Evolutionary conservation across 202 grass and related monocot genomes (phyloP), one percentile per base, ranked within the genome.

Genomic region (Carex arenaria): DNA sequence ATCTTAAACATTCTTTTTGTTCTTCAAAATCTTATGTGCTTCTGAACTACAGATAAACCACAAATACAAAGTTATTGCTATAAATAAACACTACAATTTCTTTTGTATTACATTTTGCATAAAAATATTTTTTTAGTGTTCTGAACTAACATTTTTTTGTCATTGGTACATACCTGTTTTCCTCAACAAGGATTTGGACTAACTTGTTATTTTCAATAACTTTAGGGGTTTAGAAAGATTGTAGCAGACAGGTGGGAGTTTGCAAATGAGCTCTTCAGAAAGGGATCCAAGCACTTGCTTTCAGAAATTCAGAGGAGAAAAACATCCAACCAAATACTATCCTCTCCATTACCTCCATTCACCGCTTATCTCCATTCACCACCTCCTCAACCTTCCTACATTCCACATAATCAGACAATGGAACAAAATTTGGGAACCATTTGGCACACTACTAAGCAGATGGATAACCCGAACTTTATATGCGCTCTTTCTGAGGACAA

Each of bases 201-300:
- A 17, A 60, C 1, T 38, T 3, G 31, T 60, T 17, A 36, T 60
- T 59, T 57, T 78, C 7, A n/a, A 77, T n/a, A 34, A 60, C 7
- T 81, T 28, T 87, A 98, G 95, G 95, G 95, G 18, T 98, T 98
- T 68, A 98, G 90, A 90, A 98, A 98, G 89, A 98, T 91, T 40
- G 92, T 93, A 20, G 87, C 95, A 28, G 95, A 98, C 80, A 91
- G 89, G 56, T 98, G 95, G 95, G 95, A 98, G 87, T 98, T 98
- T 64, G 90, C 92, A 67, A 98, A 98, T 73, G 92, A 98, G 84
- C 93, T 93, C 71, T 98, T 98, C 90, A 93, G 90, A 69, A 98
- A 93, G 85, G 95, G 95, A 63, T 89, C 86, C 7, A 98, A 98
- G 77, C 90, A 98, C 63, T 85, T 98, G 52, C 95, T 98, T 34